Base-by-base conservation (phyloP, 176 grass and related monocot species). In the Phragmites australis region DNA sequence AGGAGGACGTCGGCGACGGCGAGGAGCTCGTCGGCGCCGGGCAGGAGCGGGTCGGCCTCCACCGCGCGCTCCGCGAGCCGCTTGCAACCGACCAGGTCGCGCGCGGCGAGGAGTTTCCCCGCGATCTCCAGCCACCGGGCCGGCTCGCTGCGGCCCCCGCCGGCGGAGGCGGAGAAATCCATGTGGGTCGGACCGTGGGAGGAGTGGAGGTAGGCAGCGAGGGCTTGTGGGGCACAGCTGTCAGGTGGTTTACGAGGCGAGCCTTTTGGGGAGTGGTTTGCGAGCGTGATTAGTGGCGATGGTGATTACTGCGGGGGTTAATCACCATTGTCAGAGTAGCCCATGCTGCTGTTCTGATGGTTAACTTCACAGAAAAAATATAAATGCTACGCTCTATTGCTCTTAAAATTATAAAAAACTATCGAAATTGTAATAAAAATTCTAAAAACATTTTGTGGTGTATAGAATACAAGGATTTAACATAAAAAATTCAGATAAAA, bases 1-100 rank as follows among this genome's bases (percentile, higher is more conserved):
- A 99, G 90, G 78, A 95, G 90, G 76, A 99, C 92, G 79, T 95
- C 92, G 43, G 96, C 88, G 6, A 99, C 90, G 27, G 96, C 90
- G 66, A 99, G 90, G 73, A 99, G 85, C 83, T 92, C 84, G 81
- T 99, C 92, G 61, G 88, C 90, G 19, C 96, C 92, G 4, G 86
- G 86, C 61, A 99, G 86, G 60, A 89, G 68, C 43, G 92, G 90
- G 17, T 95, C 90, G 22, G 88, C 72, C 82, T 87, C 90, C 81
- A 95, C 88, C 69, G 90, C 93, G 31, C 93, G 92, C 84, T 99
- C 96, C 48, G 96, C 88, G 22, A 95, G 91, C 9, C 93, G 90
- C 93, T 99, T 99, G 81, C 88, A 92, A 27, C 93, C 96, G 6
- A 93, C 76, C 71, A 99, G 90, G 85, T 99, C 93, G 11, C 96